Base-by-base conservation (phyloP, 108 stramenopile genomes). In the Cylindrotheca closterium region DNA sequence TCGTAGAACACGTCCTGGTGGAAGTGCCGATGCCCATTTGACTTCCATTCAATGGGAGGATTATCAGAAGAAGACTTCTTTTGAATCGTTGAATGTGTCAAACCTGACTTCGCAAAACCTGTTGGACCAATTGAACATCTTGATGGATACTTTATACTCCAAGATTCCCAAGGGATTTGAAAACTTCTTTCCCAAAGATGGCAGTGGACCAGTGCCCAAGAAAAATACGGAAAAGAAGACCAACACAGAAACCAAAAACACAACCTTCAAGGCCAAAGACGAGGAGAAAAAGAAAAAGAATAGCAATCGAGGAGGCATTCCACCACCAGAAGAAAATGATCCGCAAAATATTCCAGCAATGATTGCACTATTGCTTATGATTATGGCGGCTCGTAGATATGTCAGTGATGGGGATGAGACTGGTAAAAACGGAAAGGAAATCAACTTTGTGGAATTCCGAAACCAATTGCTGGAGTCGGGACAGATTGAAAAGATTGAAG, bases 391-490 rank as follows among this genome's bases (percentile, higher is more conserved):
- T 2, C 71, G 83, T 23, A 63, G 73, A 28, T 67, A 73, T 30
- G 53, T 88, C 25, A 83, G 83, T 27, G 78, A 80, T 26, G 86
- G 82, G 19, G 67, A 78, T 26, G 56, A 47, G 19, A 45, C 30
- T 17, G 29, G 50, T 4, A 72, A 73, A 18, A 80, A 83, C 37
- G 91, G 91, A 47, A 77, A 79, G 26, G 92, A 93, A 65, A 85
- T 93, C 50, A 94, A 89, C 10, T 98, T 92, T 89, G 73, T 82
- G 42, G 94, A 96, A 52, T 96, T 97, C 65, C 75, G 83, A 66
- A 82, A 86, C 53, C 68, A 68, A 32, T 79, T 95, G 68, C 72
- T 96, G 37, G 87, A 88, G 32, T 63, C 84, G 10, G 94, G 94
- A 1, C 80, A 93, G 60, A 93, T 96, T 27, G 91, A 95, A n/a